Evolutionary conservation across 2,329 filamentous ascomycete species (phyloP), one percentile per base, ranked within the genome.

Genomic region (Lasiodiplodia theobromae): DNA sequence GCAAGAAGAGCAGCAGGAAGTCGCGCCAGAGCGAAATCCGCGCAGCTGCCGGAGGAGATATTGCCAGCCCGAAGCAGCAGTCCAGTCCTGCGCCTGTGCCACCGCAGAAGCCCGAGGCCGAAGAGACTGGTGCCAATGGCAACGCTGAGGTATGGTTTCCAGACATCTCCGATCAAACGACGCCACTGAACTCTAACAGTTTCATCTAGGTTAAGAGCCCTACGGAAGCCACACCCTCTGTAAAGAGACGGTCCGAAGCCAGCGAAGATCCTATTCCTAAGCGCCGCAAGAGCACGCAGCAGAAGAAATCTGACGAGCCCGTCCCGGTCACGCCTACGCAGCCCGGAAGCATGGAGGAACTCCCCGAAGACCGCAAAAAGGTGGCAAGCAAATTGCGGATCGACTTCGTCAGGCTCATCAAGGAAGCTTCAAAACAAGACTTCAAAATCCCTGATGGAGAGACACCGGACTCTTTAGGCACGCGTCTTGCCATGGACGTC

Each of bases 401-500:
- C 72, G 87, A 89, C 18, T 87, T 97, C 52, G 80, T 84, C 52
- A 85, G 89, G 66, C 86, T 91, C 68, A 86, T 97, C 68, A 84
- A 86, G n/a, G 79, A 84, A 44, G 88, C 92, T 40, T 86, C 90
- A 71, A 92, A 93, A 78, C 84, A 87, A 67, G 67, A 57, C n/a
- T 68, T 57, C 21, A 57, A 83, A 31, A 81, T 94, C 21, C 86
- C 89, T 1, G 85, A 89, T 63, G 90, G 87, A 57, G 85, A 89
- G 67, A 88, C 88, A 0, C 83, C 87, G 16, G 88, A 91, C 60
- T 85, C 85, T 11, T 82, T 92, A 69, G 89, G 91, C 12, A 89
- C 92, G 75, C 86, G 86, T 25, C 86, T 94, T 56, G 92, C 92
- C 16, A 82, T 97, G 31, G 87, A 93, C 71, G 91, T 98, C 70